Percentiles rank a stretch among this genome's conserved stretches.
Evolutionary conservation across 2,329 filamentous ascomycete genomes (phyloP).

Genomic region (Penicillium frequentans): DNA sequence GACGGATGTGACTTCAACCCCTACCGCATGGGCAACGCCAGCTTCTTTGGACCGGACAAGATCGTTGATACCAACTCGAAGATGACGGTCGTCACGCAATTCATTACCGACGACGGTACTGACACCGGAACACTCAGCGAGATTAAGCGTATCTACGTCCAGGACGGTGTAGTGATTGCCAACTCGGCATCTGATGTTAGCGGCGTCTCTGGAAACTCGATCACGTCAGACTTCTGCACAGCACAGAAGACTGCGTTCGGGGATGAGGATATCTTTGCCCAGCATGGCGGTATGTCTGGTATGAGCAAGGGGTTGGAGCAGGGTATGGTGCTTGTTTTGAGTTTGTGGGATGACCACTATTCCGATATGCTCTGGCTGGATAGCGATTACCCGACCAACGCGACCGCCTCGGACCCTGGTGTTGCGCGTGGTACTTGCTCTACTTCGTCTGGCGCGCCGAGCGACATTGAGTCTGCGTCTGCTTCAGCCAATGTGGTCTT

Average conservation of each 20-base stretch:
- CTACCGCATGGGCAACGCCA: conserved; percentile 64
- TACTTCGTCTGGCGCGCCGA: conserved; percentile 53
- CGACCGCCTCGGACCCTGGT: conserved; percentile 46
- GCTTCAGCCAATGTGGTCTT: conserved; percentile 55
- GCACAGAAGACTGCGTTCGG: conserved; percentile 57
- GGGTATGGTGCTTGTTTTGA: conserved; percentile 66
- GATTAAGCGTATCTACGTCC: conserved; percentile 66
- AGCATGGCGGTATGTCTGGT: conserved; percentile 56
- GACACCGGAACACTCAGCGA: conserved; percentile 56
- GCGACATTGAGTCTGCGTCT: conserved; percentile 48
- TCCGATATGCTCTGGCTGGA: conserved; percentile 76
- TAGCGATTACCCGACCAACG: conserved; percentile 59
- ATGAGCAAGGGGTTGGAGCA: conserved; percentile 57
- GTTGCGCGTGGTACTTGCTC: conserved; percentile 57
- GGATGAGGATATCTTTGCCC: conserved; percentile 55
- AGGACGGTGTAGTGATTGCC: conserved; percentile 60
- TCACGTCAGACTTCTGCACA: conserved; percentile 60
- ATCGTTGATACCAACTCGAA: conserved; percentile 61
- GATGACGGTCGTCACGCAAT: conserved; percentile 68
- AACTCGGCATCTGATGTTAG: conserved; percentile 52
- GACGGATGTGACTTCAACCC: conserved; percentile 71
- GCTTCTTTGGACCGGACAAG: conserved; percentile 62
- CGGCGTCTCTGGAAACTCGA: conserved; percentile 53
- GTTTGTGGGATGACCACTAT: conserved; percentile 64
- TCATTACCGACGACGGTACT: conserved; percentile 55